phyloP scores from a whole-genome alignment of 345 rosid genomes.

The Eucalyptus regnans region DNA sequence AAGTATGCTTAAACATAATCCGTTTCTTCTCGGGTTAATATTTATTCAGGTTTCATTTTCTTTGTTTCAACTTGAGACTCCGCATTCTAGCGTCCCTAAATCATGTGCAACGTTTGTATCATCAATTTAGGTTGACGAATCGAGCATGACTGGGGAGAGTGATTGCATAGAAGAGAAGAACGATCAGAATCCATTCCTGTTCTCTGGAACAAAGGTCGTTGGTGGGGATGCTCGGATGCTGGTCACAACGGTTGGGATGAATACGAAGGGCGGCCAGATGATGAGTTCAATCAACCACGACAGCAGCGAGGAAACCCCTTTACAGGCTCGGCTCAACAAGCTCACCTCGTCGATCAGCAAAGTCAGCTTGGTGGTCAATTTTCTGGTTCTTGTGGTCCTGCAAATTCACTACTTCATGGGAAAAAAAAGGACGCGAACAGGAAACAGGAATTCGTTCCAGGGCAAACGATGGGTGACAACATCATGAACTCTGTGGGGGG shows the following conservation, averaged over 20 bases:
- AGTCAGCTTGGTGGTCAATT: constrained; percentile 51
- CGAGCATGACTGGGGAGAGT: constrained; percentile 57
- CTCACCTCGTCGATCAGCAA: constrained; percentile 60
- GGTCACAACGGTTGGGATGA: constrained; percentile 62
- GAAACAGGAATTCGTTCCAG: constrained; percentile 21
- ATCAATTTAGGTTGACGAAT: constrained; percentile 19
- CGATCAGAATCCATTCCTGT: constrained; percentile 31
- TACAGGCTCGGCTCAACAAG: constrained; percentile 53
- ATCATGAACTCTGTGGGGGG: constrained; percentile 42
- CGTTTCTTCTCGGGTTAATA: neutral
- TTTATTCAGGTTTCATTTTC: neutral
- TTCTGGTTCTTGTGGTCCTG: constrained; percentile 55
- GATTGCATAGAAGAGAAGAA: constrained; percentile 23
- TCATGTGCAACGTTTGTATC: neutral
- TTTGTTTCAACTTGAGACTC: neutral
- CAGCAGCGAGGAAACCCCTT: constrained; percentile 43
- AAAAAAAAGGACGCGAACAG: constrained; percentile 35
- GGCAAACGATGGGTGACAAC: constrained; percentile 35
- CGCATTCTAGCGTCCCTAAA: neutral
- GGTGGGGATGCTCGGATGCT: constrained; percentile 50
- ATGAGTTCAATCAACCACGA: constrained; percentile 46
- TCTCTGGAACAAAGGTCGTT: constrained; percentile 48
- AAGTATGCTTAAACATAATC: neutral
- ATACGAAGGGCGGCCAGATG: constrained; percentile 63
- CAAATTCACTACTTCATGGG: constrained; percentile 63